phyloP scores from a whole-genome alignment of 2,329 filamentous ascomycete species.

The Venturiaceae sp. region DNA sequence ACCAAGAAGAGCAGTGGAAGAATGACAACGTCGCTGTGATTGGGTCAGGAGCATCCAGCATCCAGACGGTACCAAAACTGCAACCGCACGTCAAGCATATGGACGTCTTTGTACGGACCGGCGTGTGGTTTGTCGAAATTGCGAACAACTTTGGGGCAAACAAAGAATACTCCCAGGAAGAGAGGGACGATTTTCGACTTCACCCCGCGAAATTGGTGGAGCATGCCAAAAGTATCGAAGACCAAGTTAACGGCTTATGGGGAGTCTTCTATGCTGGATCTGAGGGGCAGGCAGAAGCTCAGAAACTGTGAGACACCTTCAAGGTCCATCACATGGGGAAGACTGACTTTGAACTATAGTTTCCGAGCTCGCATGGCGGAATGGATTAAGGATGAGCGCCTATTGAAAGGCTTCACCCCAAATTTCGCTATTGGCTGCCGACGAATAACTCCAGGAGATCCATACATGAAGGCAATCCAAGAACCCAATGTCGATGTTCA shows the following conservation, averaged over 20 bases:
- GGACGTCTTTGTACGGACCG: slow-evolving; percentile 32
- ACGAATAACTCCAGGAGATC: slow-evolving; percentile 31
- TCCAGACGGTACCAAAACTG: slow-evolving; percentile 33
- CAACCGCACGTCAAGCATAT: slow-evolving; percentile 27
- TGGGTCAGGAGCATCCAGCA: slow-evolving; percentile 29
- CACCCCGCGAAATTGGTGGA: slow-evolving; percentile 35
- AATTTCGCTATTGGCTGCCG: slow-evolving; percentile 33
- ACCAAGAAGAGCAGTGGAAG: slow-evolving; percentile 28
- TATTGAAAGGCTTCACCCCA: slow-evolving; percentile 35
- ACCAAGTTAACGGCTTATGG: slow-evolving; percentile 41
- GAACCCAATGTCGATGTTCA: slow-evolving; percentile 23
- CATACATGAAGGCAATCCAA: slow-evolving; percentile 31
- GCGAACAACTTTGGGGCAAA: slow-evolving; percentile 33
- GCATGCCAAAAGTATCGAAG: slow-evolving; percentile 38
- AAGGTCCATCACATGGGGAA: too few relatives aligned
- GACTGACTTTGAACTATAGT: too few relatives aligned
- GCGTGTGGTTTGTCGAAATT: slow-evolving; percentile 37
- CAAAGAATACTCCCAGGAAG: slow-evolving; percentile 21
- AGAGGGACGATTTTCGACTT: slow-evolving; percentile 26
- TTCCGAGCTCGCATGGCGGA: slow-evolving; percentile 37
- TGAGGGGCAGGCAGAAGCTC: slow-evolving; percentile 28
- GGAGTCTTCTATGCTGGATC: slow-evolving; percentile 33
- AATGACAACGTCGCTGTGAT: slow-evolving; percentile 38
- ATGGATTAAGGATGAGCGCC: slow-evolving; percentile 34
- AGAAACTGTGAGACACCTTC: slow-evolving; percentile 19